Evolutionary conservation across 2,329 filamentous ascomycete species (phyloP), one percentile per base, ranked within the genome.

Genomic region (Karstenula rhodostoma): DNA sequence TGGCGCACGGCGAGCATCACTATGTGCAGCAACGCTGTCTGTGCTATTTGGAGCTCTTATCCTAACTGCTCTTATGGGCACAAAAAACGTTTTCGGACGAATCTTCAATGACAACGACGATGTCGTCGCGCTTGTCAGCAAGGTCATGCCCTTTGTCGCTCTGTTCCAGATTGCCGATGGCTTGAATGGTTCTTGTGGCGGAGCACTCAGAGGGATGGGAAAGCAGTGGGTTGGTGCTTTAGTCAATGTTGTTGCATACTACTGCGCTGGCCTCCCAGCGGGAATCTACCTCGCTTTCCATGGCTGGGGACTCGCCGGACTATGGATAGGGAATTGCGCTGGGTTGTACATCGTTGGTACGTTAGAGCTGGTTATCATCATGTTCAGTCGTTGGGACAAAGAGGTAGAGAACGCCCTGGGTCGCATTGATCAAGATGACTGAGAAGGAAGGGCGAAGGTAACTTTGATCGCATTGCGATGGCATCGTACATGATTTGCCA

Each of bases 131-230:
- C 85, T 96, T 0, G 94, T 93, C 0, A 87, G 90, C 0, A 81
- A 89, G 17, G 90, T 96, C 27, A 89, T 96, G 82, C 93, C 93
- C 0, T 94, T 89, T 69, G 93, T 96, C 0, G 93, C 93, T 0
- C 81, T 96, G 2, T 96, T 96, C 78, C 93, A 96, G 80, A 94
- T 96, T 61, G 92, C 93, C 0, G 93, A 96, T 73, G 93, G 93
- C 0, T 79, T 96, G 35, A 95, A 95, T 70, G 92, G 93, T 1
- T 91, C 88, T 61, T 96, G 93, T 72, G 93, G 93, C 1, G 93
- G 93, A 1, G 87, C 88, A 22, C 79, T 96, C 15, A 81, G 93
- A 65, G 93, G 93, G 0, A 95, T 94, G 91, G 93, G 93, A 2
- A 82, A 91, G 57, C 93, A 96, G 77, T 93, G 94, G 83, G 85